phyloP scores from a whole-genome alignment of 305 asterid species.

The Plantago coronopus region DNA sequence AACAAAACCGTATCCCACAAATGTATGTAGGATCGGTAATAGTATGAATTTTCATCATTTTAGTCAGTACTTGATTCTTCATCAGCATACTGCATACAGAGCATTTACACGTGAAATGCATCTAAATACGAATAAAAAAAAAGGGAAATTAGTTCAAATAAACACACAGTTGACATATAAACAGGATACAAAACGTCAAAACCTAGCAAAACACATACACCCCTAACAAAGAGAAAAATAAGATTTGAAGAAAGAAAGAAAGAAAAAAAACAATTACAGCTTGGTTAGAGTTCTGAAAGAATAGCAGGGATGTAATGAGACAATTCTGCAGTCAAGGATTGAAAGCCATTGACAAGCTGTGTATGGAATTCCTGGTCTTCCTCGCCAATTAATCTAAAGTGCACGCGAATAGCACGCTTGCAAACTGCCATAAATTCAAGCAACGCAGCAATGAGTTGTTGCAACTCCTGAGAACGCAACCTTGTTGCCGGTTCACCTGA shows the following conservation, averaged over 20 bases:
- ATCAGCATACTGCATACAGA: no score
- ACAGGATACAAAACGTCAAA: not conserved
- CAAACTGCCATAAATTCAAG: constrained; percentile 99
- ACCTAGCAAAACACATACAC: not conserved
- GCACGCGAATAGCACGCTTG: constrained; percentile 96
- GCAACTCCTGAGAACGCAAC: constrained; percentile 93
- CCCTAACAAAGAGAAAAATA: constrained; percentile 8
- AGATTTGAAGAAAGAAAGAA: no score
- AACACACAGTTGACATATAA: no score
- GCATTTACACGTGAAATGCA: no score
- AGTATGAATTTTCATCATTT: no score
- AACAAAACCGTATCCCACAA: no score
- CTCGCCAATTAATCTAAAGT: constrained; percentile 87
- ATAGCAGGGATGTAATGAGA: constrained; percentile 99
- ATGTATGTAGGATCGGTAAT: no score
- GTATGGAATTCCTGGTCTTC: constrained; percentile 98
- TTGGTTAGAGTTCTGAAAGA: constrained; percentile 84
- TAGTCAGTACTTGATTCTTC: no score
- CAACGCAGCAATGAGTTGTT: constrained; percentile 93
- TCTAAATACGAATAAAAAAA: no score
- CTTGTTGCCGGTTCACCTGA: constrained; percentile 99
- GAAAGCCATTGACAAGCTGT: constrained; percentile 96
- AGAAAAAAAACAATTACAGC: not conserved
- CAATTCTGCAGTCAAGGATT: constrained; percentile 95
- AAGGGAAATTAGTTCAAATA: no score